phyloP scores from a whole-genome alignment of 1,139 yeast species.

The Wickerhamomyces sp. region DNA sequence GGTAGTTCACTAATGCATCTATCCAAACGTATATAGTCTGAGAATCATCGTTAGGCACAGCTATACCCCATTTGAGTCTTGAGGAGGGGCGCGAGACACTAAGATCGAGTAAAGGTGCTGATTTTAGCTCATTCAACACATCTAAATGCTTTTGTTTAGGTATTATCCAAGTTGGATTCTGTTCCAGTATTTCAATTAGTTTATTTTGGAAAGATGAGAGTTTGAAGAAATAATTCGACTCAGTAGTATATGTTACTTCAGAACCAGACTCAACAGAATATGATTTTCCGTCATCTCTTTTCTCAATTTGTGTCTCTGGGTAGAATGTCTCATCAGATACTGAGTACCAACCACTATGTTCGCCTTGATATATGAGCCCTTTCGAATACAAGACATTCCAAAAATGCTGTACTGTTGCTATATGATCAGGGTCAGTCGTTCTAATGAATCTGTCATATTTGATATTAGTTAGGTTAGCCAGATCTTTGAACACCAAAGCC shows the following conservation, averaged over 20 bases:
- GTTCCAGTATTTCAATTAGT: slow-evolving; percentile 45
- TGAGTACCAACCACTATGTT: slow-evolving; percentile 93
- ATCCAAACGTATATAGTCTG: slow-evolving; percentile 96
- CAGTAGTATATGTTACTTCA: slow-evolving; percentile 71
- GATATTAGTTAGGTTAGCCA: slow-evolving; percentile 57
- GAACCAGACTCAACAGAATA: slow-evolving; percentile 73
- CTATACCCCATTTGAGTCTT: slow-evolving; percentile 84
- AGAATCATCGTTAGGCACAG: slow-evolving; percentile 73
- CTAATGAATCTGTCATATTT: slow-evolving; percentile 75
- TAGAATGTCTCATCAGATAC: slow-evolving; percentile 93
- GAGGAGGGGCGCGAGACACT: slow-evolving; percentile 81
- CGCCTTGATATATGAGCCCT: slow-evolving; percentile 75
- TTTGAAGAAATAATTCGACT: slow-evolving; percentile 82
- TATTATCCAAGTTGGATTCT: slow-evolving; percentile 51
- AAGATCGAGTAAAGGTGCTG: slow-evolving; percentile 52
- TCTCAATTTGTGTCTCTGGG: slow-evolving; percentile 71
- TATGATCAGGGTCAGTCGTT: slow-evolving; percentile 84
- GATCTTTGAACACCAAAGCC: slow-evolving; percentile 54
- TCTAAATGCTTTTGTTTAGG: slow-evolving; percentile 58
- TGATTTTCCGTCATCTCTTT: slow-evolving; percentile 35
- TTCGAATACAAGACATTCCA: slow-evolving; percentile 61
- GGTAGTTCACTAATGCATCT: slow-evolving; percentile 85
- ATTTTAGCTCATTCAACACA: slow-evolving; percentile 54
- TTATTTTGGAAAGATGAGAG: slow-evolving; percentile 55
- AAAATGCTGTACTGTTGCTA: slow-evolving; percentile 54